Base-by-base conservation (phyloP, 1,284 basidiomycete genomes). In the Malassezia furfur region DNA sequence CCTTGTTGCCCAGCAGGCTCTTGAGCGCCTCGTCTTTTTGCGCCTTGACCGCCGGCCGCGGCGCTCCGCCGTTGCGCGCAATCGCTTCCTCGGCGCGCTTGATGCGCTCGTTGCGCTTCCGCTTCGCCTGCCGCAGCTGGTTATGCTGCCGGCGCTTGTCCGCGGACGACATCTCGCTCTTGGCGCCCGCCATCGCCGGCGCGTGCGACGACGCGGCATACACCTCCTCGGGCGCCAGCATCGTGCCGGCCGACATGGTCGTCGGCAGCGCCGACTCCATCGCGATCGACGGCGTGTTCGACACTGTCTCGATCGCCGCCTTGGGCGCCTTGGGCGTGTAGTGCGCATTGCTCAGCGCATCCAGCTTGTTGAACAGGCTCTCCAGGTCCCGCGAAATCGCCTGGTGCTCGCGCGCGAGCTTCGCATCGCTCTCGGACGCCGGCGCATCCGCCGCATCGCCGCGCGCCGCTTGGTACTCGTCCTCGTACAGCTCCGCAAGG, bases 281-380 rank as follows among this genome's bases (percentile, higher is more conserved):
- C 2, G 83, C 81, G n/a, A 91, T 81, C 0, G 87, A 84, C 0
- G 93, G 82, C 7, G 87, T 79, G 71, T 96, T 91, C 19, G 86
- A 81, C 21, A 96, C 77, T 0, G 89, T 89, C 6, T 86, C 84
- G 68, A 98, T 96, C 0, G 80, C 82, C 1, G 86, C 85, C 74
- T 91, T 96, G 28, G 93, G 91, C 72, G 85, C 84, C 77, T 96
- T 96, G 4, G 94, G 94, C 5, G 88, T 87, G 75, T 91, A 96
- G 77, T 96, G 89, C 3, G 91, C 85, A 72, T 94, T 96, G 73
- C 86, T 88, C 39, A 98, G 78, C 7, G 91, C 90, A 77, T 98
- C 93, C 30, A 98, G 80, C 76, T 94, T 96, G 59, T 82, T 80
- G 62, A 85, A 89, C 38, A 99, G 85, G 41, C 82, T 81, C 56